These are phyloP conservation scores for Puccinia horiana DNA, from an alignment of 1,284 basidiomycete species.

Conservation along the genomic window DNA sequence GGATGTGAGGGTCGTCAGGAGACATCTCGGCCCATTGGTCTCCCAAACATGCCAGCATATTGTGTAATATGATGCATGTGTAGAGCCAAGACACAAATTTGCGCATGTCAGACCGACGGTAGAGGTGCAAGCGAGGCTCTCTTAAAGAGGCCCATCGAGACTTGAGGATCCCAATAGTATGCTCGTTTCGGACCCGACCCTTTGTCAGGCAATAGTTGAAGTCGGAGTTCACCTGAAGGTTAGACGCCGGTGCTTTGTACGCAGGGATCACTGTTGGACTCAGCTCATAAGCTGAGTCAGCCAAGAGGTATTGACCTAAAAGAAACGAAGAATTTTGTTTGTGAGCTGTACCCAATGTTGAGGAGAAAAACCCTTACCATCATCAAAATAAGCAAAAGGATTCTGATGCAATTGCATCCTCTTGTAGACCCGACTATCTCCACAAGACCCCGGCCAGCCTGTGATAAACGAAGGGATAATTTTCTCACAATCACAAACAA, in stretches of 20 bases:
- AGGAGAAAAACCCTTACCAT: neutral
- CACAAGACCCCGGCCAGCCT: conserved; percentile 20
- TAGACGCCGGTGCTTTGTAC: conserved; percentile 4
- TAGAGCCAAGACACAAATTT: neutral
- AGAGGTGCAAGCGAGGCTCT: neutral
- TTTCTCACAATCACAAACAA: conserved; percentile 21
- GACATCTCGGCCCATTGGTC: neutral
- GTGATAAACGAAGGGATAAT: neutral
- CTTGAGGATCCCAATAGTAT: conserved; percentile 25
- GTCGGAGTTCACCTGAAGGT: neutral
- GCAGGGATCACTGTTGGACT: neutral
- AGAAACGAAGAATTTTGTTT: no score
- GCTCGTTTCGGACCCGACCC: neutral
- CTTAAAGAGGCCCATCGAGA: conserved; percentile 7
- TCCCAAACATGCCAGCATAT: neutral
- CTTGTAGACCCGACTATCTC: neutral
- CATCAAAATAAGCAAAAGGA: neutral
- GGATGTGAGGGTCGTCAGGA: neutral
- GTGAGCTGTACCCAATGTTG: no score
- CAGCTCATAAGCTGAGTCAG: conserved; percentile 19
- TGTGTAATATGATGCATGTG: neutral
- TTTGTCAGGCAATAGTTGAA: conserved; percentile 26
- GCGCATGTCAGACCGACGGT: neutral
- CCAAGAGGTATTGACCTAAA: conserved; percentile 19
- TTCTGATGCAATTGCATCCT: neutral